phyloP scores from a whole-genome alignment of 1,139 yeast genomes.

The Hyphopichia fennica region DNA sequence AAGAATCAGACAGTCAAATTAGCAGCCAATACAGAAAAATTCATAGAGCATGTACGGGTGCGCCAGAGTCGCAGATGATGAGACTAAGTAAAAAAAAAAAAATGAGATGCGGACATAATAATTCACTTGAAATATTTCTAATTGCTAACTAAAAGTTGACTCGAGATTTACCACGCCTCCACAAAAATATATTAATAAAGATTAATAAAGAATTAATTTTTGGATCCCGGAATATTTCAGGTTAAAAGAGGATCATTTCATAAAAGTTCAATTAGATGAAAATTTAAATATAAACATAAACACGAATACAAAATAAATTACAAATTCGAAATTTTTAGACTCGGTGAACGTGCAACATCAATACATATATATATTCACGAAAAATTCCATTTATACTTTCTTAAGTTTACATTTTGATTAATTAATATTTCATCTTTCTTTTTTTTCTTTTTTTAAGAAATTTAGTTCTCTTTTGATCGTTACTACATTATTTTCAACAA shows the following conservation, averaged over 20 bases:
- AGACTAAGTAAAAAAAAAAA: background rate
- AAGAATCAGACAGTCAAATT: no score
- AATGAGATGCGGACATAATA: background rate
- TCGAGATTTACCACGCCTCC: background rate
- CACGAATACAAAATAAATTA: no score
- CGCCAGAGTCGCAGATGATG: background rate
- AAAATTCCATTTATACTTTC: background rate
- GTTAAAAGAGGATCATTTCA: no score
- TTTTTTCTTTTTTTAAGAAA: background rate
- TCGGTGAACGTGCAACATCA: conserved; percentile 1
- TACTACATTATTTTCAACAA: background rate
- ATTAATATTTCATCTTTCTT: no score
- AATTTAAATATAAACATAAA: background rate
- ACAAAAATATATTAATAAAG: background rate
- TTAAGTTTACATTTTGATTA: background rate
- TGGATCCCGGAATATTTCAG: no score
- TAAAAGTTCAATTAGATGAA: background rate
- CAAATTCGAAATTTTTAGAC: background rate
- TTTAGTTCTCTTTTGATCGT: no score
- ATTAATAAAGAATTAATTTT: no score
- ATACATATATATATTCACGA: background rate
- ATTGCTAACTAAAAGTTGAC: background rate
- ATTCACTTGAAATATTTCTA: background rate
- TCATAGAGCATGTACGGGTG: background rate
- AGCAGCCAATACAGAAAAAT: background rate